Conservation (phyloP, 768 basidiomycete species). For the Russula emetica region DNA sequence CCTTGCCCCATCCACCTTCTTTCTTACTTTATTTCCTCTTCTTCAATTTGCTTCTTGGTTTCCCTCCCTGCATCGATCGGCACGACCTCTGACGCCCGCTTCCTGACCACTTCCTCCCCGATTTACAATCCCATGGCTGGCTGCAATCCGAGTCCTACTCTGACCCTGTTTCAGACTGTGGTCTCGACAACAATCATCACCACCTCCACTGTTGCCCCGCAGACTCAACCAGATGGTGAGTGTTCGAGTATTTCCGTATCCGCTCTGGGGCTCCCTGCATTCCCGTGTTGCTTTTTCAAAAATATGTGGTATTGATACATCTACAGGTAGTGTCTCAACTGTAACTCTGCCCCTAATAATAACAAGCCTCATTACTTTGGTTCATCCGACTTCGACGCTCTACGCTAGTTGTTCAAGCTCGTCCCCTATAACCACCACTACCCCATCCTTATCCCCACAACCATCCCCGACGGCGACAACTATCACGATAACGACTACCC, state of each 20-base stretch:
- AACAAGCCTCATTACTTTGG: constrained; percentile 17
- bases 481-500: constrained; percentile 4
- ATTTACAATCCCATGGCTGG: constrained; percentile 17
- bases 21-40: constrained; percentile 4
- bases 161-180: constrained; percentile 22
- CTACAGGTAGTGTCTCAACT: constrained; percentile 22
- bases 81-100: neutral
- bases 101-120: neutral
- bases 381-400: constrained; percentile 21
- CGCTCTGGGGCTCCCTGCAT: neutral
- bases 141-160: constrained; percentile 18
- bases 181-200: constrained; percentile 22
- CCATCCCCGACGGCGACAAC: neutral
- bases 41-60: neutral
- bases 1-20: neutral
- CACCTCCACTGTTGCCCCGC: constrained; percentile 13
- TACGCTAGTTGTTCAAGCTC: constrained; percentile 20
- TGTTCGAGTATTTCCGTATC: neutral
- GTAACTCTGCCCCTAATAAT: constrained; percentile 18
- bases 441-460: neutral
- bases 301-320: neutral
- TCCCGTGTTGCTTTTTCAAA: neutral
- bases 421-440: neutral
- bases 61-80: neutral
- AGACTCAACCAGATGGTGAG: constrained; percentile 24